Evolutionary conservation across 2,329 filamentous ascomycete genomes (phyloP).

Genomic region (Ceratocystis diversiconidia): DNA sequence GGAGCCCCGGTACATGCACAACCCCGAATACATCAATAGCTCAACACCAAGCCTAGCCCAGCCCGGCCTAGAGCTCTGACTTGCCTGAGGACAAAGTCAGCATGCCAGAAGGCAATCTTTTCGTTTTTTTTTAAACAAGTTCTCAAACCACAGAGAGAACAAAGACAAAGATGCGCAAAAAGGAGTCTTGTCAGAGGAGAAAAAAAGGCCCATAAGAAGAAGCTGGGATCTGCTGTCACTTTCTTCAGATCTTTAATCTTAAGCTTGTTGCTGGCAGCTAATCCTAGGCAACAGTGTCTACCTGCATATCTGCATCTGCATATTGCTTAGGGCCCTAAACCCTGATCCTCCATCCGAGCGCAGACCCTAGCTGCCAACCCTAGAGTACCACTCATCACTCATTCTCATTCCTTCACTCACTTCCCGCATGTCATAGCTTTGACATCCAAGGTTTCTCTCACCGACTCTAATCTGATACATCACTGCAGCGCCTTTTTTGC

Average conservation of each 20-base stretch:
- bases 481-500: background rate
- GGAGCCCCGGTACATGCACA: background rate
- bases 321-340: background rate
- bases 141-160: background rate
- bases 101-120: background rate
- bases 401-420: background rate
- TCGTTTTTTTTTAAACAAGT: background rate
- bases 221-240: background rate
- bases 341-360: background rate
- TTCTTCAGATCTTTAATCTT: background rate
- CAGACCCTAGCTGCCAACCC: background rate
- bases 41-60: background rate
- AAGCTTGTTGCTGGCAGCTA: background rate
- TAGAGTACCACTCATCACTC: background rate
- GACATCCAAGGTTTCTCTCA: background rate
- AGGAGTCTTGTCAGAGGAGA: background rate
- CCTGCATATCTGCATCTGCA: background rate
- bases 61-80: background rate
- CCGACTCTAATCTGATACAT: conserved; percentile 3
- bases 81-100: background rate
- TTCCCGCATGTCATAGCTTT: background rate
- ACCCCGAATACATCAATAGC: background rate
- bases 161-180: no score
- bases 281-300: background rate
- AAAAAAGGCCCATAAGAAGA: background rate